Percentiles rank a stretch among this genome's conserved stretches.
phyloP scores from a whole-genome alignment of 2,329 filamentous ascomycete species.

The Ophiocordyceps robertsii region DNA sequence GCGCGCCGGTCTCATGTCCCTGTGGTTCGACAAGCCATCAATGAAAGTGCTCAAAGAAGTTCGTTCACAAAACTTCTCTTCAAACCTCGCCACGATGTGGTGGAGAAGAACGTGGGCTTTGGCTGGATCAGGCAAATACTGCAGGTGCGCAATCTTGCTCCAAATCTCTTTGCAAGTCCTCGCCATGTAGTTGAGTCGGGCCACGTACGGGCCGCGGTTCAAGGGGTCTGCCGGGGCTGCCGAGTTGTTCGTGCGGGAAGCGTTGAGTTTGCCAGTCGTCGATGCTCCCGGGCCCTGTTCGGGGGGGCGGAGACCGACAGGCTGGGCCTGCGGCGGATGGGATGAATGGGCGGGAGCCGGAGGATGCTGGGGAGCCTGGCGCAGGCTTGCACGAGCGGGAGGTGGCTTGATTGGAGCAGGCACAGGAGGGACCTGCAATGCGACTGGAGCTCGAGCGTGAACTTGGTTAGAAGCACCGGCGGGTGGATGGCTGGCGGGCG shows the following conservation, averaged over 20 bases:
- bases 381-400: too few species aligned
- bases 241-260: too few species aligned
- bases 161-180: slow-evolving; percentile 47
- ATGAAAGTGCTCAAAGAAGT: slow-evolving; percentile 45
- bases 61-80: slow-evolving; percentile 40
- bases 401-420: too few species aligned
- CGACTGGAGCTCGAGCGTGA: too few species aligned
- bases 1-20: slow-evolving; percentile 41
- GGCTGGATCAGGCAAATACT: slow-evolving; percentile 46
- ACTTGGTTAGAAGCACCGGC: too few species aligned
- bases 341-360: too few species aligned
- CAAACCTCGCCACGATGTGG: slow-evolving; percentile 45
- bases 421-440: too few species aligned
- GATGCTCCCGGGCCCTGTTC: neutral
- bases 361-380: too few species aligned
- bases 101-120: slow-evolving; percentile 51
- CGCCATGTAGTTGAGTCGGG: slow-evolving; percentile 38
- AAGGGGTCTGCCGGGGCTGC: too few species aligned
- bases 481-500: too few species aligned
- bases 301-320: too few species aligned
- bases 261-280: neutral
- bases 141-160: slow-evolving; percentile 44
- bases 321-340: too few species aligned
- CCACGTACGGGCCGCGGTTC: slow-evolving; percentile 17
- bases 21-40: slow-evolving; percentile 41